Percentiles rank a stretch among this genome's conserved stretches.
Evolutionary conservation across 2,329 filamentous ascomycete species (phyloP).

Genomic region (Neurospora crassa): DNA sequence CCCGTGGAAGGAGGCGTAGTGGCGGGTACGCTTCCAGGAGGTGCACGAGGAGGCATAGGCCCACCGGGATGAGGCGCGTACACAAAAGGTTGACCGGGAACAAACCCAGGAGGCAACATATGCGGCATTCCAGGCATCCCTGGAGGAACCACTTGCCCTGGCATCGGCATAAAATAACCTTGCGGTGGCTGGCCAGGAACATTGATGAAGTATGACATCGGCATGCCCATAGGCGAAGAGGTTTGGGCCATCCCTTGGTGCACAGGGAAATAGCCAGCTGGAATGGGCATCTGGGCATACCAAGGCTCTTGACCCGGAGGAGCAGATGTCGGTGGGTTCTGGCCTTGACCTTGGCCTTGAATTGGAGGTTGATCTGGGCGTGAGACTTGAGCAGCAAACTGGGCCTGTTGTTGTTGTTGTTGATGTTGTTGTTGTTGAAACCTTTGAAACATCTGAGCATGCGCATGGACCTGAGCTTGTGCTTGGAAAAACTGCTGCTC

Average conservation of each 20-base stretch:
- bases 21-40: neutral
- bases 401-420: neutral
- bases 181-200: neutral
- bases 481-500: neutral
- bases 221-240: constrained; percentile 18
- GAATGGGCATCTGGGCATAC: constrained; percentile 20
- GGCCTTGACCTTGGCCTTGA: neutral
- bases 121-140: constrained; percentile 4
- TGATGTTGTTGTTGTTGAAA: neutral
- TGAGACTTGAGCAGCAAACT: constrained; percentile 3
- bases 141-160: constrained; percentile 3
- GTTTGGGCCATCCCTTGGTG: constrained; percentile 1
- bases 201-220: constrained; percentile 10
- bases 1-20: neutral
- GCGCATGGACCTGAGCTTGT: neutral
- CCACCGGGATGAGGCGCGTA: neutral
- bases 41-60: neutral
- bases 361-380: neutral
- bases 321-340: neutral
- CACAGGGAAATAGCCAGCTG: constrained; percentile 13
- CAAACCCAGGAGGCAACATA: neutral
- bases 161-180: neutral
- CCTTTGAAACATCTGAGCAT: neutral
- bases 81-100: neutral
- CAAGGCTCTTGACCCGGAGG: constrained; percentile 10